phyloP scores from a whole-genome alignment of 352 stramenopile species.

The Thraustochytrium sp. region DNA sequence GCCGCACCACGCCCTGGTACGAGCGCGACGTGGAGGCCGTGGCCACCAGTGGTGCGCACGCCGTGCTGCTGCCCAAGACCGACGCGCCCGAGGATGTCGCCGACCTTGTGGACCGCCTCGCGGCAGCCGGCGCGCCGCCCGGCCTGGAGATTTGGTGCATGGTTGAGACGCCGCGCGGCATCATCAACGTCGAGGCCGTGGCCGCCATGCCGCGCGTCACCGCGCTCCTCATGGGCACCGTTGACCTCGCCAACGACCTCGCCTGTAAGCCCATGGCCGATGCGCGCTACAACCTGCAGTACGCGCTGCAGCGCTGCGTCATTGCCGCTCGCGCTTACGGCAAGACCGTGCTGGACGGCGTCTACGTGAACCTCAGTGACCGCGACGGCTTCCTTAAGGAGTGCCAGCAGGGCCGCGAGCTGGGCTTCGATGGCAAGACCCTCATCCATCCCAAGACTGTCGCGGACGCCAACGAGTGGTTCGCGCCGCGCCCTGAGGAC shows the following conservation, averaged over 20 bases:
- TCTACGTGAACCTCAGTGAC: slow-evolving; percentile 51
- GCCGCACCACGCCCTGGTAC: slow-evolving; percentile 51
- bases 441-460: slow-evolving; percentile 59
- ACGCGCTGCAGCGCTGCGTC: slow-evolving; percentile 22
- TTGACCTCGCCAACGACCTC: slow-evolving; percentile 53
- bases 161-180: slow-evolving; percentile 54
- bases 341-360: not conserved
- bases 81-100: slow-evolving; percentile 50
- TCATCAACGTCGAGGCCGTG: slow-evolving; percentile 53
- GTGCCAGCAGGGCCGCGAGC: slow-evolving; percentile 48
- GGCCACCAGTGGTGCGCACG: not conserved
- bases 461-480: slow-evolving; percentile 49
- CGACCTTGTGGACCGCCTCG: slow-evolving; percentile 48
- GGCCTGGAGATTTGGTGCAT: slow-evolving; percentile 53
- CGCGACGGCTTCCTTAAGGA: slow-evolving; percentile 50
- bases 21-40: slow-evolving; percentile 44
- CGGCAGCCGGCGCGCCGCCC: slow-evolving; percentile 38
- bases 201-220: slow-evolving; percentile 44
- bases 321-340: not conserved
- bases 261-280: not conserved
- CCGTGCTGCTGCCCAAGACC: slow-evolving; percentile 54
- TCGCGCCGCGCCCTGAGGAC: slow-evolving; percentile 50
- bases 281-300: slow-evolving; percentile 10
- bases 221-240: slow-evolving; percentile 52
- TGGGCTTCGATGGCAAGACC: slow-evolving; percentile 59